A percentile compares a stretch with the other conserved stretches of the same genome.
Evolutionary conservation across 345 rosid genomes (phyloP).

Genomic region (Conringia planisiliqua): DNA sequence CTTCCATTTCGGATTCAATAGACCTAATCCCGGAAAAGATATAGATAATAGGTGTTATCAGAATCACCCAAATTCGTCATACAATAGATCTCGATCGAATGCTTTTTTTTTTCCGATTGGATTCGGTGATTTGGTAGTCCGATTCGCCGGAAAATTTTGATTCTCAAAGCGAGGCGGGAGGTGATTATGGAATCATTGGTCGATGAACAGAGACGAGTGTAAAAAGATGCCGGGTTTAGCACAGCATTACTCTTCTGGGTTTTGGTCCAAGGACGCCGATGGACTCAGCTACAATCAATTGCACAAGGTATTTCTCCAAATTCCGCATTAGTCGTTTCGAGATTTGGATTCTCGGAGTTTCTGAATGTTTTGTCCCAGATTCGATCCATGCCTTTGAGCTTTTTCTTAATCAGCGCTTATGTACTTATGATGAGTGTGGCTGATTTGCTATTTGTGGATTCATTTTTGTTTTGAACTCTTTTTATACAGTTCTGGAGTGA

Average conservation of each 20-base stretch:
- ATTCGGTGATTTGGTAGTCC: conserved; percentile 1
- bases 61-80: not conserved
- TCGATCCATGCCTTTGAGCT: conserved; percentile 38
- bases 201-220: conserved; percentile 34
- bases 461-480: not conserved
- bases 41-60: not conserved
- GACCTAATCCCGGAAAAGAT: not conserved
- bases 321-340: not conserved
- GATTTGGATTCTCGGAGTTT: not conserved
- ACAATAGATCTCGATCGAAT: conserved; percentile 16
- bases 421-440: conserved; percentile 4
- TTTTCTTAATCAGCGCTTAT: conserved; percentile 9
- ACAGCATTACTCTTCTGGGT: conserved; percentile 58
- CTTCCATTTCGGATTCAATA: not conserved
- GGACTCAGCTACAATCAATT: conserved; percentile 76
- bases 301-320: conserved; percentile 54
- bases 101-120: not conserved
- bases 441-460: not conserved
- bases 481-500: conserved; percentile 79
- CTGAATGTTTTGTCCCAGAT: conserved; percentile 19
- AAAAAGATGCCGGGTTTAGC: conserved; percentile 79
- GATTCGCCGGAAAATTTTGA: conserved; percentile 1
- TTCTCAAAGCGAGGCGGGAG: too few species aligned
- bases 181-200: conserved; percentile 31
- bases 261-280: conserved; percentile 71